Base-by-base conservation (phyloP, 495 filamentous ascomycete species). In the Penicillium riverlandense region DNA sequence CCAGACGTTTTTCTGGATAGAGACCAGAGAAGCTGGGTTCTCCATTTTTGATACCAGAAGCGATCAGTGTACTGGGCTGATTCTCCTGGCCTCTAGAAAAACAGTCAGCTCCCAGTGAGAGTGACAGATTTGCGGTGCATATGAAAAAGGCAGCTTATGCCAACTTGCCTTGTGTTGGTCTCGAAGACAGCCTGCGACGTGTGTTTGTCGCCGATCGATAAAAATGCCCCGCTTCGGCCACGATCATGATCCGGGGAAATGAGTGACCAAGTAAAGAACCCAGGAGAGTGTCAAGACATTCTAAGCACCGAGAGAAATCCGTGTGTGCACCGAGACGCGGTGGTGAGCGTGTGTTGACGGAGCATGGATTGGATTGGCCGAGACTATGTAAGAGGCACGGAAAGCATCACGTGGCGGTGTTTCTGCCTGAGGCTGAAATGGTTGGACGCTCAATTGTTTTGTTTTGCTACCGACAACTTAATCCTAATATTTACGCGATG, bases 1-100 rank as follows among this genome's bases (percentile, higher is more conserved):
- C 76, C 76, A 79, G 41, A 78, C 53, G 8, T 47, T 58, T 43
- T 62, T 63, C 40, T 77, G 76, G 34, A 79, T 67, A 22, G 52
- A 53, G 42, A 40, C 54, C 2, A 63, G 50, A 13, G 63, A 57
- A 47, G 44, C 35, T 27, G 43, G 44, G 35, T 34, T 59, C 28
- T 61, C 55, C 57, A 57, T 61, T 11, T 11, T 39, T 38, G 42
- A 32, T 11, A n/a, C 2, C 6, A 29, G 30, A 11, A 29, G 12
- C 16, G 2, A 2, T 4, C 31, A 1, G n/a, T n/a, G 31, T n/a
- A n/a, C n/a, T 33, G 9, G n/a, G 32, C 10, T 34, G 2, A 3
- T 34, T 9, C 32, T 4, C 32, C 10, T 34, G n/a, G 10, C n/a
- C n/a, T 12, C 32, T 34, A 12, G 0, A 2, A 2, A 34, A 2